These are phyloP conservation scores for Gynostemma pentaphyllum DNA, from an alignment of 306 rosid species.

Conservation along the genomic window DNA sequence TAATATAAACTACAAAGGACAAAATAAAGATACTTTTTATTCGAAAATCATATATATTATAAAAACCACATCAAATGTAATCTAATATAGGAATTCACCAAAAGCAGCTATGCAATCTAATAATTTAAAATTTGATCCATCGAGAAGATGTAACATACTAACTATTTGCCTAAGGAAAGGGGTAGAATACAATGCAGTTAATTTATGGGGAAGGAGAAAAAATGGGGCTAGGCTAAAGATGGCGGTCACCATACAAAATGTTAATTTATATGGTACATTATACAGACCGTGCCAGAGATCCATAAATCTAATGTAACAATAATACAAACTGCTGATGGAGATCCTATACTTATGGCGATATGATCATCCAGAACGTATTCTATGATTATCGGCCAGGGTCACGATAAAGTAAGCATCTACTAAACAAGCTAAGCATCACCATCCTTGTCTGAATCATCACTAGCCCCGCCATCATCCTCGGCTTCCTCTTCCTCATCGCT, in stretches of 20 bases:
- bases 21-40: no score
- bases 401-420: neutral
- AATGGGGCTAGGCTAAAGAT: conserved; percentile 6
- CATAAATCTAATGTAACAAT: conserved; percentile 5
- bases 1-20: no score
- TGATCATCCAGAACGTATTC: neutral
- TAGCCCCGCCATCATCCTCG: conserved; percentile 32
- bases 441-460: conserved; percentile 28
- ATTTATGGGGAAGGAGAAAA: neutral
- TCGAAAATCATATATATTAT: no score
- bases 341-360: neutral
- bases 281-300: conserved; percentile 9
- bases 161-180: conserved; percentile 2
- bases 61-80: no score
- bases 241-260: conserved; percentile 2
- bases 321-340: conserved; percentile 10
- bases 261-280: conserved; percentile 10
- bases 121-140: neutral
- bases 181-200: conserved; percentile 9
- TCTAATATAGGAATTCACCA: neutral
- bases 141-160: neutral
- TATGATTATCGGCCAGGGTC: neutral
- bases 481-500: conserved; percentile 89
- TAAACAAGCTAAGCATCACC: conserved; percentile 17
- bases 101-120: neutral